Evolutionary conservation across 768 basidiomycete genomes (phyloP), one percentile per base, ranked within the genome.

Genomic region (Russula vinacea): DNA sequence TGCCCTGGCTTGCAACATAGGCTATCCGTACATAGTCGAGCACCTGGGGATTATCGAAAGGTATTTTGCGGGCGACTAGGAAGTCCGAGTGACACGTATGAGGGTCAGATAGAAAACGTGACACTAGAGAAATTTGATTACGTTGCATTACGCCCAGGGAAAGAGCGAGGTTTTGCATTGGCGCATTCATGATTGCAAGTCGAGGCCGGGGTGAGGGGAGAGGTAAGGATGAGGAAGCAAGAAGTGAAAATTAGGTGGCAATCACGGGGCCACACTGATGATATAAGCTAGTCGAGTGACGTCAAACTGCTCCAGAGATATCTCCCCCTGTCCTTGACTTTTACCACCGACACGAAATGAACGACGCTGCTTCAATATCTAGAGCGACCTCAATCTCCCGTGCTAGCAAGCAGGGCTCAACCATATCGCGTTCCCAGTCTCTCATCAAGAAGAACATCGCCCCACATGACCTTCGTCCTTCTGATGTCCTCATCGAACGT

Each of bases 361-460:
- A 79, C 75, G 83, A 84, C 70, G 68, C 73, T 14, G 76, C 78
- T 44, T 81, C 84, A 8, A 68, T 84, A 22, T 92, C 91, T 17
- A 80, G 89, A 54, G 85, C 89, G 13, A 87, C 88, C 3, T 90
- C 89, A 16, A 73, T 87, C 39, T 90, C 90, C 2, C 80, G 89
- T 33, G 81, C 81, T 0, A 83, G 80, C 72, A 83, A 77, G 63
- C 82, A 82, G 47, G 84, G 83, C 57, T 92, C 90, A 5, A 85
- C 92, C 7, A 73, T 88, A 50, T 93, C 91, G 11, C 81, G 91
- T 54, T 85, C 83, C 62, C 90, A 93, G 75, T 89, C 88, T 3
- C 85, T 98, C 71, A 93, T 98, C 80, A 92, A 92, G 83, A 95
- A 93, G 79, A 95, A 92, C 75, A 88, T 92, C 65, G 88, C 91